These are phyloP conservation scores for Blastobotrys petasosporus DNA, from an alignment of 1,139 yeast genomes.

Conservation along the genomic window DNA sequence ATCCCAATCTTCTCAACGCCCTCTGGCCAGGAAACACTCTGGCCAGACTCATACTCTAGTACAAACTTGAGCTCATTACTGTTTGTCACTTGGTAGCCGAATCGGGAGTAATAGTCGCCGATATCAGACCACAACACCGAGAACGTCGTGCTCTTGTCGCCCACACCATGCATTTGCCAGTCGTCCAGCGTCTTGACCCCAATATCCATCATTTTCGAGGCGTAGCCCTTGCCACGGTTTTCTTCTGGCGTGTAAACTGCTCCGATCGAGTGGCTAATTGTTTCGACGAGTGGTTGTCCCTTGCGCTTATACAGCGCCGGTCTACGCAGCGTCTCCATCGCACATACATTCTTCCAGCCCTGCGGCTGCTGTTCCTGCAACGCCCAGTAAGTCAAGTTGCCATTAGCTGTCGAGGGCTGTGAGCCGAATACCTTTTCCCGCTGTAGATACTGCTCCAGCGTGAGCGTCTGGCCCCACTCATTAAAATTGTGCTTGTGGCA, in stretches of 20 bases:
- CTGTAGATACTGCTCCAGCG: constrained; percentile 26
- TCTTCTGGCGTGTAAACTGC: constrained; percentile 57
- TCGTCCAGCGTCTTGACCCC: constrained; percentile 39
- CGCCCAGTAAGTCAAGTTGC: constrained; percentile 27
- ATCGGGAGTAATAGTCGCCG: constrained; percentile 56
- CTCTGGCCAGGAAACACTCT: constrained; percentile 13
- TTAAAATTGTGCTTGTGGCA: constrained; percentile 46
- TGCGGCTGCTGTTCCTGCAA: constrained; percentile 20
- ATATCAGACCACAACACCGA: constrained; percentile 63
- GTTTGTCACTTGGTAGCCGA: constrained; percentile 46
- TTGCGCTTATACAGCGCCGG: constrained; percentile 34
- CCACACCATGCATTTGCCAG: constrained; percentile 29
- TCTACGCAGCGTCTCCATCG: constrained; percentile 45
- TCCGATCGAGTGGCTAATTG: constrained; percentile 53
- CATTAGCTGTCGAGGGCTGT: constrained; percentile 17
- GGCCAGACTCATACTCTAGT: constrained; percentile 13
- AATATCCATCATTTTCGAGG: constrained; percentile 46
- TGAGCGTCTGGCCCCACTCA: constrained; percentile 43
- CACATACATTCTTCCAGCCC: constrained; percentile 35
- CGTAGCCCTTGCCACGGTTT: constrained; percentile 61
- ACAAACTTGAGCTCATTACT: constrained; percentile 24
- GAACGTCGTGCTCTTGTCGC: constrained; percentile 37
- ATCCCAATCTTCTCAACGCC: constrained; percentile 30
- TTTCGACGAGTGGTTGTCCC: constrained; percentile 24
- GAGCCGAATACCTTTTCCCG: constrained; percentile 26